Conservation (phyloP, 371 early-diverging fungal genomes). For the Choanephora cucurbitarum region DNA sequence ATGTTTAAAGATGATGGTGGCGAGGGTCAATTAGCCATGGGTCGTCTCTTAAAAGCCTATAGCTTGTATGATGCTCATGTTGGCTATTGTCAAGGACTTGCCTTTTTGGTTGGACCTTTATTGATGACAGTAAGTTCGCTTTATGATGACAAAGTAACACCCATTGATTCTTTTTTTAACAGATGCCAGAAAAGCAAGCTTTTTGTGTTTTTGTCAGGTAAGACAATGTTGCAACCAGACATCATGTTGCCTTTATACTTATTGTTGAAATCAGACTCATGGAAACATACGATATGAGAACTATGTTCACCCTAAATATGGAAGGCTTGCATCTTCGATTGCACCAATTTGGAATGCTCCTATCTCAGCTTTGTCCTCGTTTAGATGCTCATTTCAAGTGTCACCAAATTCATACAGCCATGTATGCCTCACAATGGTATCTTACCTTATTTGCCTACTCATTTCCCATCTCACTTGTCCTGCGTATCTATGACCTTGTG, state of each 20-base stretch:
- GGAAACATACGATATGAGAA: constrained; percentile 83
- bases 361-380: constrained; percentile 79
- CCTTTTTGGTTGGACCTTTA: constrained; percentile 89
- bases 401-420: constrained; percentile 79
- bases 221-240: constrained; percentile 17
- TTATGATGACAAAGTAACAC: too few species aligned
- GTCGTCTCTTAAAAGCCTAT: constrained; percentile 86
- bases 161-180: constrained; percentile 8
- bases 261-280: constrained; percentile 61
- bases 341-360: constrained; percentile 85
- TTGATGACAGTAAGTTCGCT: constrained; percentile 83
- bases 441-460: constrained; percentile 94
- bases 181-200: constrained; percentile 92
- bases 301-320: constrained; percentile 87
- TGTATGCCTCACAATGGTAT: constrained; percentile 96
- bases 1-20: constrained; percentile 84
- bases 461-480: constrained; percentile 85
- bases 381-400: constrained; percentile 72
- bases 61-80: constrained; percentile 89
- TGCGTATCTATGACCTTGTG: constrained; percentile 89
- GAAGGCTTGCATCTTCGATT: constrained; percentile 82
- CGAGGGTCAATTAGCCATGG: constrained; percentile 84
- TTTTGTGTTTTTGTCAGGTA: constrained; percentile 85
- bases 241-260: constrained; percentile 40
- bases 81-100: constrained; percentile 96